Percentiles rank a stretch among this genome's conserved stretches.
These are phyloP conservation scores for Diutina scorzettiae DNA, from an alignment of 1,139 yeast genomes.

Conservation along the genomic window DNA sequence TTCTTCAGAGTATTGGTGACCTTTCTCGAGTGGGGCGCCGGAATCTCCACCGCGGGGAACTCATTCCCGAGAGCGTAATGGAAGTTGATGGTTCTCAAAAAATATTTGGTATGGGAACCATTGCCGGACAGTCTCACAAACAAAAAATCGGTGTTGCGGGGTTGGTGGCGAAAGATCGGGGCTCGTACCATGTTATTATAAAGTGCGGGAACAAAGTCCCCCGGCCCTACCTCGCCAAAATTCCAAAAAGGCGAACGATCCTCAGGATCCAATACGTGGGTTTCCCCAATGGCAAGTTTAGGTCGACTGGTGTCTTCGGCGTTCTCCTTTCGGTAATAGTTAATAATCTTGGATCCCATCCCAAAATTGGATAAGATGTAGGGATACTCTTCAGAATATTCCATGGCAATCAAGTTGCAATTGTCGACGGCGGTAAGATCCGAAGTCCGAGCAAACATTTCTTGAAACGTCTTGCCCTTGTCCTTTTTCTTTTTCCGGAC, in stretches of 20 bases:
- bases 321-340: constrained; percentile 76
- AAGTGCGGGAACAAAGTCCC: constrained; percentile 84
- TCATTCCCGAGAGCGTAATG: constrained; percentile 85
- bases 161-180: constrained; percentile 83
- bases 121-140: constrained; percentile 75
- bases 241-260: constrained; percentile 98
- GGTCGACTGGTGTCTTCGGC: constrained; percentile 84
- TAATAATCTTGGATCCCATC: constrained; percentile 90
- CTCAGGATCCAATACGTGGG: constrained; percentile 88
- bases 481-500: constrained; percentile 84
- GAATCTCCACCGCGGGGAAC: constrained; percentile 87
- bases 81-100: constrained; percentile 54
- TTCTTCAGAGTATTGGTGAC: constrained; percentile 91
- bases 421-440: constrained; percentile 83
- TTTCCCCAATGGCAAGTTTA: constrained; percentile 83
- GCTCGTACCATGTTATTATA: constrained; percentile 90
- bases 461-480: constrained; percentile 68
- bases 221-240: constrained; percentile 93
- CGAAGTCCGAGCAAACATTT: constrained; percentile 55
- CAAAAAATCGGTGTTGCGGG: constrained; percentile 68
- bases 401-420: constrained; percentile 66
- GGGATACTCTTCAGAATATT: constrained; percentile 87
- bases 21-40: constrained; percentile 95
- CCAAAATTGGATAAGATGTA: constrained; percentile 78
- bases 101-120: constrained; percentile 42